Conservation (phyloP, 352 stramenopile species). For the Phytophthora ohioensis region DNA sequence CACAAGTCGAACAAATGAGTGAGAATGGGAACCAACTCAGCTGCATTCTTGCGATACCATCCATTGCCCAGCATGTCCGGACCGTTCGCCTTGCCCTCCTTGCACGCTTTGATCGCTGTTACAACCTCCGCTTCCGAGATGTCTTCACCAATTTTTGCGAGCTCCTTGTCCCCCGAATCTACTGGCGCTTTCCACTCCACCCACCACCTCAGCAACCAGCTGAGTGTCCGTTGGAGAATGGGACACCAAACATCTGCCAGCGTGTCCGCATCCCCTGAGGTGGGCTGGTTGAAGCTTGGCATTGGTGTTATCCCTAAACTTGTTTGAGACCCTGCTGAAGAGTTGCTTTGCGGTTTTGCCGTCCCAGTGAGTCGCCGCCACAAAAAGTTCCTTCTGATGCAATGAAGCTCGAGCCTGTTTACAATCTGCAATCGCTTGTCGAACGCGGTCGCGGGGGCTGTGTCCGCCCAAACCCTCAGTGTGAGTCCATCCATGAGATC, state of each 20-base stretch:
- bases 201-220: not conserved
- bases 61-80: conserved; percentile 8
- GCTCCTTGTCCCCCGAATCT: not conserved
- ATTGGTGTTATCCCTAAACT: not conserved
- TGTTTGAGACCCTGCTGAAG: not conserved
- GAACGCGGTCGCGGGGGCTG: not conserved
- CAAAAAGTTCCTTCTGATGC: not conserved
- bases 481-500: not conserved
- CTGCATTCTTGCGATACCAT: not conserved
- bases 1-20: not conserved
- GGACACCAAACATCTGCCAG: not conserved
- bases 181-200: not conserved
- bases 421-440: not conserved
- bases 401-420: not conserved
- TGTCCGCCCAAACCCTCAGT: not conserved
- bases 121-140: not conserved
- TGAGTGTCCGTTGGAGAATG: not conserved
- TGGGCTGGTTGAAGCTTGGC: not conserved
- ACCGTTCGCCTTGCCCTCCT: conserved; percentile 1
- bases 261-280: not conserved
- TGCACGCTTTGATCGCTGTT: not conserved
- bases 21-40: not conserved
- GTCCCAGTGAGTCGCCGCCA: not conserved
- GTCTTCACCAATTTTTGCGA: not conserved
- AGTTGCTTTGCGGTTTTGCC: not conserved